Evolutionary conservation across 2,329 filamentous ascomycete species (phyloP), one percentile per base, ranked within the genome.

Genomic region (Fusarium nematophilum): DNA sequence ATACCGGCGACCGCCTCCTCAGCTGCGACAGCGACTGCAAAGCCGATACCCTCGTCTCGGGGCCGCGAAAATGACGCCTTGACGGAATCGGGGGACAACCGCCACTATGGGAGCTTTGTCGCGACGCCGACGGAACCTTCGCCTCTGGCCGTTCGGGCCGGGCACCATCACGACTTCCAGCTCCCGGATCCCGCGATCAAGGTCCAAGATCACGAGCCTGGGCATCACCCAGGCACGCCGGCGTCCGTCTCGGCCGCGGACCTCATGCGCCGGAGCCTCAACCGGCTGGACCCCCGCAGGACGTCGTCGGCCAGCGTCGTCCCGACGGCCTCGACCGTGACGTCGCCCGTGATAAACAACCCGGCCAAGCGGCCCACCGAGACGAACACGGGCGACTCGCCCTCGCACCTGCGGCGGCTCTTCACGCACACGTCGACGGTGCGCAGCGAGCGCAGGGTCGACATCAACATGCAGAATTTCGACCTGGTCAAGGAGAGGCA

Each of bases 401-500:
- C 74, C 0, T 73, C 70, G 2, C 67, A 67, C 8, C 61, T 78
- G 9, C 72, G 74, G 9, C 73, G 76, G 2, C 67, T 78, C 6
- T 71, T 78, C 13, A 73, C 77, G 0, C 72, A 75, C 23, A 65
- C 69, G 7, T 67, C 67, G 2, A 64, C 59, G 7, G 36, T 63
- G 1, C 49, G 45, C 26, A 56, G 52, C 18, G 67, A 68, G 6
- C 50, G 76, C 50, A 73, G 76, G 73, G 62, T 75, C 65, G 75
- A 83, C 50, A 70, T 77, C 71, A 72, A 78, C 37, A 62, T 81
- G 70, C 73, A 81, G 43, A 74, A 78, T 18, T 70, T 84, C 21
- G 83, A 87, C 34, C 83, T 91, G 31, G 82, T 96, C 4, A 89
- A 91, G 37, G 81, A 88, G 52, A 84, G 87, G 14, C 89, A 96